Conservation (phyloP, 1,139 yeast species). For the Suhomyces coccinellae region DNA sequence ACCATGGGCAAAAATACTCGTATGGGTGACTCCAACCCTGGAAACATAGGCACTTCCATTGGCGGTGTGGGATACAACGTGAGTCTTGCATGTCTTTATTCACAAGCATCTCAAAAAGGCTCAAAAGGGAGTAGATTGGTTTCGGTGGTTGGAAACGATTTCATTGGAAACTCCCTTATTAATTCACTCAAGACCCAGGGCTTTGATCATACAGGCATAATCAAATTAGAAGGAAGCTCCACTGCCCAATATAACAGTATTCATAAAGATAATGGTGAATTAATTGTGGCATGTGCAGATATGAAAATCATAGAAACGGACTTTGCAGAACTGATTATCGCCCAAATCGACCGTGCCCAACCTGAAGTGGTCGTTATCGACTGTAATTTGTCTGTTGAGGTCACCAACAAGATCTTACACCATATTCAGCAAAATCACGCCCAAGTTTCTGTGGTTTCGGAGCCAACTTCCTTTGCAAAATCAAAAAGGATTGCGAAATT, state of each 20-base stretch:
- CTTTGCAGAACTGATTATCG: constrained; percentile 39
- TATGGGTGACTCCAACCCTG: constrained; percentile 74
- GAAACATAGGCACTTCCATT: constrained; percentile 52
- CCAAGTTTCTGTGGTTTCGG: constrained; percentile 50
- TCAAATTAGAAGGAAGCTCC: constrained; percentile 18
- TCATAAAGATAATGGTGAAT: constrained; percentile 61
- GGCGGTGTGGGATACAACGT: constrained; percentile 90
- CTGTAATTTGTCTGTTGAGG: constrained; percentile 57
- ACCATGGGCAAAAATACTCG: constrained; percentile 30
- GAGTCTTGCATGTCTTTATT: constrained; percentile 51
- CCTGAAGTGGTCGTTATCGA: constrained; percentile 61
- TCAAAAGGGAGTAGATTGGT: constrained; percentile 40
- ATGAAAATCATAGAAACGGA: constrained; percentile 65
- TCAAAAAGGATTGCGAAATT: constrained; percentile 39
- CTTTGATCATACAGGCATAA: constrained; percentile 46
- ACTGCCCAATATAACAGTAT: constrained; percentile 77
- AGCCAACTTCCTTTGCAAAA: constrained; percentile 76
- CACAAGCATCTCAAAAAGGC: constrained; percentile 12
- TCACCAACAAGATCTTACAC: constrained; percentile 41
- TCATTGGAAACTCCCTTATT: constrained; percentile 48
- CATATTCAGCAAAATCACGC: constrained; percentile 15
- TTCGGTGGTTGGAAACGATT: constrained; percentile 61
- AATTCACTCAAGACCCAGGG: constrained; percentile 23
- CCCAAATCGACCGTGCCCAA: constrained; percentile 28
- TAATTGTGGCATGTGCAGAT: constrained; percentile 80